These are phyloP conservation scores for Breynia disticha DNA, from an alignment of 441 rosid species.

Conservation along the genomic window DNA sequence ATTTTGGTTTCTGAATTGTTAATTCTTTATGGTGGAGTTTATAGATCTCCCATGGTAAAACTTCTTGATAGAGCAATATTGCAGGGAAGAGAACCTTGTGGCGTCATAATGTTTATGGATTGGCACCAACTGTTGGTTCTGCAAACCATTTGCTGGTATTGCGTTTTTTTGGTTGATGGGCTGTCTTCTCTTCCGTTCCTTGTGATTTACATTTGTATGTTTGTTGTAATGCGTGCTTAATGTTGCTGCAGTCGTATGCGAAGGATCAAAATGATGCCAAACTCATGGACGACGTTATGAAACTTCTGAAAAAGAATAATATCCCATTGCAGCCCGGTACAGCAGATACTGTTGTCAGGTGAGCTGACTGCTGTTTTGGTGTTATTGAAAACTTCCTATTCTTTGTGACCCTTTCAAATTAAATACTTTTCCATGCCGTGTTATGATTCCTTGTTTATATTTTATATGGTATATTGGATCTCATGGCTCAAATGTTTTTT, in stretches of 20 bases:
- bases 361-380: background rate
- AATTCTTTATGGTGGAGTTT: too few relatives aligned
- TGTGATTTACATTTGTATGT: background rate
- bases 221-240: slow-evolving; percentile 5
- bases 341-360: slow-evolving; percentile 76
- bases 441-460: too few relatives aligned
- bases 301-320: slow-evolving; percentile 43
- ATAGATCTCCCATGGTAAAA: background rate
- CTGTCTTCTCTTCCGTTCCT: slow-evolving; percentile 7
- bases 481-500: too few relatives aligned
- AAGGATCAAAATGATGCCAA: slow-evolving; percentile 40
- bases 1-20: too few relatives aligned
- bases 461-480: too few relatives aligned
- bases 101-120: slow-evolving; percentile 71
- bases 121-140: slow-evolving; percentile 67
- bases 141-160: slow-evolving; percentile 76
- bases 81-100: slow-evolving; percentile 68
- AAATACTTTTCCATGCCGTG: too few relatives aligned
- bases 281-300: slow-evolving; percentile 60
- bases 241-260: slow-evolving; percentile 48
- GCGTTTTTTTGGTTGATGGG: slow-evolving; percentile 4
- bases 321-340: slow-evolving; percentile 70
- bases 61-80: slow-evolving; percentile 1
- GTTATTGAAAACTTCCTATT: background rate
- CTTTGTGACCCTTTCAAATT: too few relatives aligned